Base-by-base conservation (phyloP, 2,329 filamentous ascomycete species). In the Torrubiellomyces zombiae region DNA sequence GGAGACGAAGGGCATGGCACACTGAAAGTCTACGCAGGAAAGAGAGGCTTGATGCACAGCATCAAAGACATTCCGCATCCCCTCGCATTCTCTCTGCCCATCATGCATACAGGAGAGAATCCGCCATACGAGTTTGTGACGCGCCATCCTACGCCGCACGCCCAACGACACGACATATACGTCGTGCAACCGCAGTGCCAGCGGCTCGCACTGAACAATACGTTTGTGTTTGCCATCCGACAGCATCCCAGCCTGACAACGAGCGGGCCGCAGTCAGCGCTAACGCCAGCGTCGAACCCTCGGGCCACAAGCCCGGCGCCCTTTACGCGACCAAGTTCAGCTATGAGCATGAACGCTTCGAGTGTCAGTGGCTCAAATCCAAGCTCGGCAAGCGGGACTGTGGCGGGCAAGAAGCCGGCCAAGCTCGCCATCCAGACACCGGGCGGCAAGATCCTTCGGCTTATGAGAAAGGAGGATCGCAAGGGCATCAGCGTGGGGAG, bases 91-190 rank as follows among this genome's bases (percentile, higher is more conserved):
- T 73, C 83, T 4, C 55, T 98, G n/a, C 86, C 89, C 1, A 73
- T 98, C 25, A 67, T 82, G 18, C 89, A 98, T 50, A 76, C 72
- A 0, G 89, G 89, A 31, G 78, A 86, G 38, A 98, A 98, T 44
- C 89, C 89, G 3, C 70, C 80, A 0, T 98, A 93, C 49, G 82
- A 93, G 30, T 98, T 95, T 50, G 65, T 94, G 22, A 77, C 76
- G 19, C 72, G 89, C 4, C 89, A 98, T 47, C 91, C 91, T 6
- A 98, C 89, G 3, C 89, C 89, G 7, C 89, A 98, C 48, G 89
- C 89, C n/a, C 83, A 93, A 44, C 72, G 86, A 20, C 85, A 98
- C 49, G 89, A 98, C 46, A 74, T 98, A 30, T 98, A 98, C 49
- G 80, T 98, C 34, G 80, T 85, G 21, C 89, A 95, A 45, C 89